Percentiles rank a stretch among this genome's conserved stretches.
Conservation (phyloP, 2,329 filamentous ascomycete species). For the Fusarium duplospermum region DNA sequence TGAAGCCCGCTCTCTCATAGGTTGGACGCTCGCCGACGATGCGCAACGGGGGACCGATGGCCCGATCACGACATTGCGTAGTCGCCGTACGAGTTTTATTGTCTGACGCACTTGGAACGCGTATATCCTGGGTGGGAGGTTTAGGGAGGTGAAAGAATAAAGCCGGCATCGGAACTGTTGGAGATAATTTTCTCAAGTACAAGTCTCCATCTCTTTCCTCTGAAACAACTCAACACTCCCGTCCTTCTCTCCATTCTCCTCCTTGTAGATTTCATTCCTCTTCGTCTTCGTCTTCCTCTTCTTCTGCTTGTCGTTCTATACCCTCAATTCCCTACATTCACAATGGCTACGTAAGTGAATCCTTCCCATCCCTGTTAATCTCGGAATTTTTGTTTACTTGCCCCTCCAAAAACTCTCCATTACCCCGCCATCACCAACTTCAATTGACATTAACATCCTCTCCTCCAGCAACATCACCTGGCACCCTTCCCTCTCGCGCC, state of each 20-base stretch:
- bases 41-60: constrained; percentile 27
- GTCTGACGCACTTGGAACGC: not conserved
- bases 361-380: not conserved
- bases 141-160: not conserved
- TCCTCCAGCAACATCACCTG: constrained; percentile 84
- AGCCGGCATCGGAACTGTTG: constrained; percentile 5
- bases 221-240: not conserved
- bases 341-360: constrained; percentile 50
- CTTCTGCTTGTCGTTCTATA: constrained; percentile 5
- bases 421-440: constrained; percentile 29
- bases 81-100: not conserved
- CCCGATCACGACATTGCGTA: constrained; percentile 35
- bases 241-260: not conserved
- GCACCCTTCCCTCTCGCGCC: constrained; percentile 83
- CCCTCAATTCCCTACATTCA: constrained; percentile 19
- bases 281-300: not conserved
- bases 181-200: not conserved
- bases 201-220: not conserved
- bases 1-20: constrained; percentile 17
- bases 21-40: constrained; percentile 4
- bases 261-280: not conserved
- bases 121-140: not conserved
- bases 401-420: constrained; percentile 16
- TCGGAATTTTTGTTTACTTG: not conserved
- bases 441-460: constrained; percentile 14